phyloP scores from a whole-genome alignment of 2,329 filamentous ascomycete genomes.

The Colletotrichum limetticola region DNA sequence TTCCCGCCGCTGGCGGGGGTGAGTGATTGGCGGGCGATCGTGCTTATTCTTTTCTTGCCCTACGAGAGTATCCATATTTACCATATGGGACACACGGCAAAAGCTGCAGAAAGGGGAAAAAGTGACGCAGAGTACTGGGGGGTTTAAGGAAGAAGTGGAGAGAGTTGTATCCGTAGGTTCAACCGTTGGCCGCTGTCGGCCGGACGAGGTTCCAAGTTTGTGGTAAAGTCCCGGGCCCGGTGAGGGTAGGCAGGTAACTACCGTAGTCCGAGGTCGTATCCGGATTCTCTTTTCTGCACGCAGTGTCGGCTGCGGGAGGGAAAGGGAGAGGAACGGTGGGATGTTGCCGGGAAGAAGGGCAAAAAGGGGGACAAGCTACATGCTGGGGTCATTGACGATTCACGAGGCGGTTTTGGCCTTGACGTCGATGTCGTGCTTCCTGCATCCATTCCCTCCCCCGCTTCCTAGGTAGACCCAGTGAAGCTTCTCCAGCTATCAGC shows the following conservation, averaged over 20 bases:
- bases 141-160: not conserved
- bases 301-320: not conserved
- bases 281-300: not conserved
- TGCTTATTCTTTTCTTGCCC: slow-evolving; percentile 30
- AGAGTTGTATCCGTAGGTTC: no score
- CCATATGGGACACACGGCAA: no score
- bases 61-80: slow-evolving; percentile 2
- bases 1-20: not conserved
- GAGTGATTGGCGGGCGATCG: slow-evolving; percentile 23
- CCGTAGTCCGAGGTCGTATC: slow-evolving; percentile 18
- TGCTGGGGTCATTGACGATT: not conserved
- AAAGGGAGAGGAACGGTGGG: not conserved
- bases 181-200: no score
- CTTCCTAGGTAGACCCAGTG: slow-evolving; percentile 11
- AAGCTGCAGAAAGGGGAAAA: not conserved
- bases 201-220: not conserved
- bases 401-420: not conserved
- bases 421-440: not conserved
- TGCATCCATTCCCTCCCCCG: not conserved
- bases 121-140: slow-evolving; percentile 9
- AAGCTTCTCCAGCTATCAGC: not conserved
- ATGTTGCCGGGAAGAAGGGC: not conserved
- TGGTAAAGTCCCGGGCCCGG: not conserved
- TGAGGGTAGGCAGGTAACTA: no score
- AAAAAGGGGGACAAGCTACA: not conserved